Percentiles rank a stretch among this genome's conserved stretches.
Conservation (phyloP, 2,329 filamentous ascomycete species). For the Aureobasidium mangrovei region DNA sequence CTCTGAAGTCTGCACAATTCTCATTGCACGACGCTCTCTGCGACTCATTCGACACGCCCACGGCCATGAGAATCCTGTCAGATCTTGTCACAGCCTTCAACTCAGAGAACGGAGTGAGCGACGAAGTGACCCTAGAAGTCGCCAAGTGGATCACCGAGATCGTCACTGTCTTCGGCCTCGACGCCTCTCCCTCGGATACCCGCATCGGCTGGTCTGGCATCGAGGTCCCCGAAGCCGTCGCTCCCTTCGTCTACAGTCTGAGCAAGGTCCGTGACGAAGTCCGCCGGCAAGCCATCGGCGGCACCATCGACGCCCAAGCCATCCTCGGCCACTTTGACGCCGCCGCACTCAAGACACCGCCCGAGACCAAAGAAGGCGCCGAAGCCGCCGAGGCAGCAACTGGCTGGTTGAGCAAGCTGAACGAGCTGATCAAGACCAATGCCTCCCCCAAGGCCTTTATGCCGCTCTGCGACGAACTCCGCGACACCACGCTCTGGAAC, state of each 20-base stretch:
- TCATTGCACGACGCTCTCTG: slow-evolving; percentile 58
- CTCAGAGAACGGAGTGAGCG: slow-evolving; percentile 39
- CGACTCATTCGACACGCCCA: slow-evolving; percentile 82
- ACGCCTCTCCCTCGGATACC: slow-evolving; percentile 42
- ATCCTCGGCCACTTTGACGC: slow-evolving; percentile 21
- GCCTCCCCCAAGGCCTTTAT: slow-evolving; percentile 63
- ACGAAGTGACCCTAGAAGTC: slow-evolving; percentile 43
- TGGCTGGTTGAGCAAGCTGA: slow-evolving; percentile 54
- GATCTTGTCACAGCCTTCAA: slow-evolving; percentile 74
- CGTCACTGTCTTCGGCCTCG: slow-evolving; percentile 75
- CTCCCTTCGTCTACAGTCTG: slow-evolving; percentile 52
- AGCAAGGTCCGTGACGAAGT: slow-evolving; percentile 50
- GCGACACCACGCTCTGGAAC: slow-evolving; percentile 72
- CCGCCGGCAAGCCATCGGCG: slow-evolving; percentile 46
- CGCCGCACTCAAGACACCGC: slow-evolving; percentile 17
- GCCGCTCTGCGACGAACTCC: slow-evolving; percentile 66
- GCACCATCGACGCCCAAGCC: slow-evolving; percentile 32
- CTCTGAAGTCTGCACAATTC: slow-evolving; percentile 46
- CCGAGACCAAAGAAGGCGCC: slow-evolving; percentile 14
- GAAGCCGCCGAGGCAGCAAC: slow-evolving; percentile 42
- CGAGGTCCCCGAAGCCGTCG: slow-evolving; percentile 51
- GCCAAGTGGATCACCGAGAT: slow-evolving; percentile 77
- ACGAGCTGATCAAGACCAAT: slow-evolving; percentile 40
- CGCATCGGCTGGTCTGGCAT: slow-evolving; percentile 57
- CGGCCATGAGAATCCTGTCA: slow-evolving; percentile 68